These are phyloP conservation scores for Hygrophorus pudorinus DNA, from an alignment of 768 basidiomycete genomes.

Conservation along the genomic window DNA sequence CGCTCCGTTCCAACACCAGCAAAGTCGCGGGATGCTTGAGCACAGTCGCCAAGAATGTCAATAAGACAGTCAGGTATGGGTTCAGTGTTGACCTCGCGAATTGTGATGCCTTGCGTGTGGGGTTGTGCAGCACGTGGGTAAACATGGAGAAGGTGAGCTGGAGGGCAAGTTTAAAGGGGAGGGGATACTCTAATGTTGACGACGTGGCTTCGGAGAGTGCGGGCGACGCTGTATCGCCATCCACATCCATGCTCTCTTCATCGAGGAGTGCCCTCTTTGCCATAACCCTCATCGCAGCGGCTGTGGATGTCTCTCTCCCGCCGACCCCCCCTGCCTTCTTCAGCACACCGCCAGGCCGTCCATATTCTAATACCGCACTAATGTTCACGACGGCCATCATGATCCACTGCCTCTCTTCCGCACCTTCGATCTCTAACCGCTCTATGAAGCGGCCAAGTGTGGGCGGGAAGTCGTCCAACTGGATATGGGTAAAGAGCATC, in stretches of 20 bases:
- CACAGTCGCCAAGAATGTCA: slow-evolving; percentile 83
- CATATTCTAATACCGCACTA: slow-evolving; percentile 79
- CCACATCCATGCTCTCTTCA: slow-evolving; percentile 57
- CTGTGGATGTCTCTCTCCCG: slow-evolving; percentile 24
- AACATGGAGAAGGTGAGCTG: slow-evolving; percentile 76
- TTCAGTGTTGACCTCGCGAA: slow-evolving; percentile 54
- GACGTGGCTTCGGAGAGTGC: slow-evolving; percentile 19
- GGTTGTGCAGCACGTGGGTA: slow-evolving; percentile 54
- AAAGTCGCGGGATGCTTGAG: slow-evolving; percentile 55
- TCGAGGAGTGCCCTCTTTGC: slow-evolving; percentile 34
- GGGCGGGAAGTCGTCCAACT: slow-evolving; percentile 83
- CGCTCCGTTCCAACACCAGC: slow-evolving; percentile 54
- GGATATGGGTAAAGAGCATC: slow-evolving; percentile 93
- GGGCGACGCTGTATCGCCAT: slow-evolving; percentile 35
- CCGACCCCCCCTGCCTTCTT: slow-evolving; percentile 49
- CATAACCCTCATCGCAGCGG: slow-evolving; percentile 33
- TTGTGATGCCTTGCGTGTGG: slow-evolving; percentile 48
- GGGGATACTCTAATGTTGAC: slow-evolving; percentile 38
- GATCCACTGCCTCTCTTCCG: slow-evolving; percentile 84
- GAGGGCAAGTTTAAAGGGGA: slow-evolving; percentile 62
- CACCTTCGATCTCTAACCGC: slow-evolving; percentile 72
- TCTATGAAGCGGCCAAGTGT: slow-evolving; percentile 81
- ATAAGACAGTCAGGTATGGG: slow-evolving; percentile 76
- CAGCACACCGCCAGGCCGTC: slow-evolving; percentile 61
- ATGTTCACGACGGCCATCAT: slow-evolving; percentile 93